Percentiles rank a stretch among this genome's conserved stretches.
Conservation (phyloP, 495 filamentous ascomycete genomes). For the Lichenothelia convexa region DNA sequence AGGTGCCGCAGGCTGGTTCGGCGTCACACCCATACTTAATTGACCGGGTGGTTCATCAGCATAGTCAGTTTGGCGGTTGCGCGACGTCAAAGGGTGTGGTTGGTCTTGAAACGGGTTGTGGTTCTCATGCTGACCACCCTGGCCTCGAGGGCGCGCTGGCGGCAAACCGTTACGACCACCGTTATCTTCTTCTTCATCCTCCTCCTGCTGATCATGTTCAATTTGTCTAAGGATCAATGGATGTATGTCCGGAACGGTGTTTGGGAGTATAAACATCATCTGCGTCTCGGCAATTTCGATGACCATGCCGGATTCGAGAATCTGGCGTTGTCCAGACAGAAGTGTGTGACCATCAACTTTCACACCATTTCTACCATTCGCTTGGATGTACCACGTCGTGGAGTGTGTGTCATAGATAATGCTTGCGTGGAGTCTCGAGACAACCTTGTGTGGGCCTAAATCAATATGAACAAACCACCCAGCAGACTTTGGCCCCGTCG, state of each 20-base stretch:
- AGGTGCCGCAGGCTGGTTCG: slow-evolving; percentile 2
- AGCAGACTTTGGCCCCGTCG: slow-evolving; percentile 19
- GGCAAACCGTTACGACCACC: neutral
- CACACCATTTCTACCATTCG: slow-evolving; percentile 80
- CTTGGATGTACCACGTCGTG: slow-evolving; percentile 57
- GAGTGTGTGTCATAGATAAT: slow-evolving; percentile 60
- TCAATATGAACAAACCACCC: slow-evolving; percentile 63
- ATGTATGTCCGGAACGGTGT: neutral
- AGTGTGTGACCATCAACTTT: slow-evolving; percentile 55
- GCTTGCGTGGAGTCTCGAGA: slow-evolving; percentile 74
- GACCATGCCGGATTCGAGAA: slow-evolving; percentile 65
- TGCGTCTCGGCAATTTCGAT: slow-evolving; percentile 80
- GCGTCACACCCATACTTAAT: neutral
- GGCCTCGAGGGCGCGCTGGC: neutral
- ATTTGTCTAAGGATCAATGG: neutral
- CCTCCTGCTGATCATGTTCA: slow-evolving; percentile 12
- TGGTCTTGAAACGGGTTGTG: neutral
- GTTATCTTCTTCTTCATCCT: slow-evolving; percentile 8
- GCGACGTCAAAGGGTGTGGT: slow-evolving; percentile 9
- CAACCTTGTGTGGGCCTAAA: slow-evolving; percentile 77
- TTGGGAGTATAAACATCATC: slow-evolving; percentile 94
- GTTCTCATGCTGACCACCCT: neutral
- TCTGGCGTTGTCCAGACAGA: slow-evolving; percentile 41
- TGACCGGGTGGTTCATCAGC: slow-evolving; percentile 9
- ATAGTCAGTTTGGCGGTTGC: slow-evolving; percentile 5